Conservation (phyloP, 2,329 filamentous ascomycete genomes). For the Trichoderma atrobrunneum region DNA sequence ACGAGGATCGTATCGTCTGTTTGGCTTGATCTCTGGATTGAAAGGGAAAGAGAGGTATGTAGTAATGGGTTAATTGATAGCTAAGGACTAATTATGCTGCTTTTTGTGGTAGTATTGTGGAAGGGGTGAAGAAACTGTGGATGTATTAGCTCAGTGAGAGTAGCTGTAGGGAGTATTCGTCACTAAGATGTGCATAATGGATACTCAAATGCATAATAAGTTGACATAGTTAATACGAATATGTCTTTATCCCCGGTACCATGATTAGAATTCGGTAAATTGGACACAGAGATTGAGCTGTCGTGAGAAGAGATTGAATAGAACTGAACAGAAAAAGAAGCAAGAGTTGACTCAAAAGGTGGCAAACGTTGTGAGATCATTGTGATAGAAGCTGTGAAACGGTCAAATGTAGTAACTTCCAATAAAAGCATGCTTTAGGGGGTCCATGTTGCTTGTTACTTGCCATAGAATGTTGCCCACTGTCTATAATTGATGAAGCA, state of each 20-base stretch:
- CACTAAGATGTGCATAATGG: background rate
- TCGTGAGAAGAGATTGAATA: background rate
- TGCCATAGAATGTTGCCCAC: background rate
- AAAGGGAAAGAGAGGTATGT: no score
- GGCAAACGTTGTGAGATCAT: background rate
- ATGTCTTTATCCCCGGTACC: background rate
- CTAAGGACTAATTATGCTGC: background rate
- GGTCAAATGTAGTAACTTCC: fast-evolving
- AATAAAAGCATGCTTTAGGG: background rate
- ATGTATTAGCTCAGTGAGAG: background rate
- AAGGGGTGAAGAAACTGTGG: background rate
- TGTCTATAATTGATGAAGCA: background rate
- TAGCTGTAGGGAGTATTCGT: background rate
- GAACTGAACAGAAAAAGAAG: background rate
- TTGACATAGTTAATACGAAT: background rate
- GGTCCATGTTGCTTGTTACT: background rate
- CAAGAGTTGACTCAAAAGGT: background rate
- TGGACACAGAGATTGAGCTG: background rate
- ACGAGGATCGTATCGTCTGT: background rate
- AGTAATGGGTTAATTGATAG: background rate
- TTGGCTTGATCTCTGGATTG: background rate
- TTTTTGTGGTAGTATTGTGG: background rate
- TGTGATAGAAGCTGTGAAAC: background rate
- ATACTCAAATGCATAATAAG: background rate
- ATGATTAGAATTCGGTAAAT: background rate